phyloP scores from a whole-genome alignment of 2,329 filamentous ascomycete species.

The Penicillium nordicum region DNA sequence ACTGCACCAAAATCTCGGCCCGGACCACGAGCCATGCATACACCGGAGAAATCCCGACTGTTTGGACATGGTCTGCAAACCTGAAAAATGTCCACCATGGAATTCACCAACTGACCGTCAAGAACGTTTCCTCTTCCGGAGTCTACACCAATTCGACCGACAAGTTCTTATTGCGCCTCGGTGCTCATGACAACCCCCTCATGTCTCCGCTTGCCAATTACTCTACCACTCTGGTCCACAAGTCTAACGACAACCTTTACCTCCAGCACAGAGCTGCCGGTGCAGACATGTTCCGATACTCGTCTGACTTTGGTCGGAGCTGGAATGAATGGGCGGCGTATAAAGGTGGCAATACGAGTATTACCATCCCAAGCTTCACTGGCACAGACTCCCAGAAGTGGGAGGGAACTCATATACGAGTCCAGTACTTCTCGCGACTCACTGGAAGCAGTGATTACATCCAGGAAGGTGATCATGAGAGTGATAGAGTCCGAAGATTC shows the following conservation, averaged over 20 bases:
- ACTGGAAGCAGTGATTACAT: constrained; percentile 59
- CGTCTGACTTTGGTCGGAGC: constrained; percentile 58
- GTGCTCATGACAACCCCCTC: constrained; percentile 56
- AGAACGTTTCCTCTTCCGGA: constrained; percentile 25
- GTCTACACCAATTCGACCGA: constrained; percentile 51
- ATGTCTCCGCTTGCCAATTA: constrained; percentile 60
- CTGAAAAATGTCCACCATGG: constrained; percentile 59
- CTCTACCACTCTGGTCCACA: constrained; percentile 51
- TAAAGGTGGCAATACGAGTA: constrained; percentile 47
- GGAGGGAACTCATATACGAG: constrained; percentile 59
- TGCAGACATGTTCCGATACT: constrained; percentile 60
- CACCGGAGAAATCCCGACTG: constrained; percentile 53
- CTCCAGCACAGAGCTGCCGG: constrained; percentile 59
- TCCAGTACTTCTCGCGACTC: constrained; percentile 61
- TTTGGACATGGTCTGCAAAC: constrained; percentile 53
- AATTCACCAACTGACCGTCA: constrained; percentile 56
- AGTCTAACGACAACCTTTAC: constrained; percentile 44
- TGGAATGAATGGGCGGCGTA: constrained; percentile 60
- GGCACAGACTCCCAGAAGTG: constrained; percentile 58
- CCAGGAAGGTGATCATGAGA: constrained; percentile 55
- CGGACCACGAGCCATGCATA: constrained; percentile 31
- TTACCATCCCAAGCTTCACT: constrained; percentile 52
- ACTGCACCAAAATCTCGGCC: constrained; percentile 43
- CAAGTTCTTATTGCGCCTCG: constrained; percentile 61
- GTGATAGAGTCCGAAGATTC: constrained; percentile 48